These are phyloP conservation scores for Phylloporus sp. DNA, from an alignment of 768 basidiomycete species.

Conservation along the genomic window DNA sequence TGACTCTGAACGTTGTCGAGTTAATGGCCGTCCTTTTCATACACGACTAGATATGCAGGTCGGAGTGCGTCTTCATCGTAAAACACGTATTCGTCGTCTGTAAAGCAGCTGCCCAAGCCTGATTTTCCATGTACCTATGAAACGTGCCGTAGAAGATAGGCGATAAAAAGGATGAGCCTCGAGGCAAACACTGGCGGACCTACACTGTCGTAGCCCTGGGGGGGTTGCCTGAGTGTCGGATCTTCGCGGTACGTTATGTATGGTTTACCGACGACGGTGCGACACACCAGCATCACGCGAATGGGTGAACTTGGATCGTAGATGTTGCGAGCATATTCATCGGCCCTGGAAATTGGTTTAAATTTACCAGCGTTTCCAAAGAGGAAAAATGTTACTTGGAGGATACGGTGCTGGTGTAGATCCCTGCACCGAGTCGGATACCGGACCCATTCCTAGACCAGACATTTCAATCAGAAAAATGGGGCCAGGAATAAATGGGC, in stretches of 20 bases:
- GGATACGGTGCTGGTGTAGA: slow-evolving; percentile 21
- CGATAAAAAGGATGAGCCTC: neutral
- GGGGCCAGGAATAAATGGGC: neutral
- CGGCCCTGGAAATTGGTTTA: slow-evolving; percentile 15
- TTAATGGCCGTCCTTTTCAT: slow-evolving; percentile 1
- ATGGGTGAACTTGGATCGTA: slow-evolving; percentile 7
- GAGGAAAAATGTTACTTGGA: slow-evolving; percentile 18
- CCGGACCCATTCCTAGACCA: slow-evolving; percentile 10
- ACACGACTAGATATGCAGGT: slow-evolving; percentile 24
- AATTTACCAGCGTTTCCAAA: neutral
- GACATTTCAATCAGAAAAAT: slow-evolving; percentile 3
- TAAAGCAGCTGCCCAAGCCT: slow-evolving; percentile 8
- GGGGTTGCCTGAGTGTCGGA: slow-evolving; percentile 10
- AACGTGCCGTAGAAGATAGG: neutral
- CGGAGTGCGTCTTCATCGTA: slow-evolving; percentile 25
- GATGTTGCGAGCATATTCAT: slow-evolving; percentile 12
- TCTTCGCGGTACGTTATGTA: slow-evolving; percentile 8
- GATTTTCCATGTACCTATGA: slow-evolving; percentile 14
- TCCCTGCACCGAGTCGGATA: slow-evolving; percentile 24
- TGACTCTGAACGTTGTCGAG: neutral
- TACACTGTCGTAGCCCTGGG: slow-evolving; percentile 21
- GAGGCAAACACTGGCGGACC: neutral
- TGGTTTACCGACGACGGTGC: slow-evolving; percentile 18
- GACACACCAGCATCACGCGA: slow-evolving; percentile 22
- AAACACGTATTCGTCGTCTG: slow-evolving; percentile 24